A percentile compares a stretch with the other conserved stretches of the same genome.
These are phyloP conservation scores for Malassezia psittaci DNA, from an alignment of 1,284 basidiomycete species.

Conservation along the genomic window DNA sequence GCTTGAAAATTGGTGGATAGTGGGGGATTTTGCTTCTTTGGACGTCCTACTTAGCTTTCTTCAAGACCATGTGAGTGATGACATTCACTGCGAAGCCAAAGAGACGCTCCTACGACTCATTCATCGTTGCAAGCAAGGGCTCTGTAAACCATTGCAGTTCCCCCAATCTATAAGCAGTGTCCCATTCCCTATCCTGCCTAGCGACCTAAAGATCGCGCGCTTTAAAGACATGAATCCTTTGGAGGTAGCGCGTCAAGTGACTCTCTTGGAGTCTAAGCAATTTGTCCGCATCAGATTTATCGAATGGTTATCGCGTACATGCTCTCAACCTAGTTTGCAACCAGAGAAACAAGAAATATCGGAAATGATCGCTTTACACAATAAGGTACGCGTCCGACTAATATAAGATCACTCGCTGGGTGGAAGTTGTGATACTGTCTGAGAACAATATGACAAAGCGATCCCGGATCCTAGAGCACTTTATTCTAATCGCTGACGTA, in stretches of 20 bases:
- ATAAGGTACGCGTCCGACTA: conserved; percentile 2
- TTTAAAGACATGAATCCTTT: conserved; percentile 77
- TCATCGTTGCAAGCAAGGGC: not conserved
- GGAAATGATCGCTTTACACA: conserved; percentile 59
- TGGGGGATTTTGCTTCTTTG: too few relatives aligned
- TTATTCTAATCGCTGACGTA: conserved; percentile 76
- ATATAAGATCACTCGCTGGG: conserved; percentile 66
- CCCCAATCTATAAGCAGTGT: not conserved
- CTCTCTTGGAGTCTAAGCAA: conserved; percentile 76
- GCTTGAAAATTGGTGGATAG: too few relatives aligned
- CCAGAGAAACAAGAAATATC: conserved; percentile 54
- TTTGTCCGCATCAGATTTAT: conserved; percentile 81
- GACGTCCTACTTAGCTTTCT: too few relatives aligned
- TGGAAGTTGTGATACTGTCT: conserved; percentile 73
- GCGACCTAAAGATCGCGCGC: conserved; percentile 55
- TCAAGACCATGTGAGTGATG: too few relatives aligned
- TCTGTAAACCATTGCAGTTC: conserved; percentile 43
- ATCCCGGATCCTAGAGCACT: conserved; percentile 72
- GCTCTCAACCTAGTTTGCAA: too few relatives aligned
- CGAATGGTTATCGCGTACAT: conserved; percentile 56
- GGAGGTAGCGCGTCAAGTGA: conserved; percentile 86
- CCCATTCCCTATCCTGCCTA: conserved; percentile 60
- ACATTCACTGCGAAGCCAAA: too few relatives aligned
- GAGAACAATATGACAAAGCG: conserved; percentile 78
- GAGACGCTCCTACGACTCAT: conserved; percentile 45